Percentiles rank a stretch among this genome's conserved stretches.
Conservation (phyloP, 2,329 filamentous ascomycete species). For the Hypoxylon sp. region DNA sequence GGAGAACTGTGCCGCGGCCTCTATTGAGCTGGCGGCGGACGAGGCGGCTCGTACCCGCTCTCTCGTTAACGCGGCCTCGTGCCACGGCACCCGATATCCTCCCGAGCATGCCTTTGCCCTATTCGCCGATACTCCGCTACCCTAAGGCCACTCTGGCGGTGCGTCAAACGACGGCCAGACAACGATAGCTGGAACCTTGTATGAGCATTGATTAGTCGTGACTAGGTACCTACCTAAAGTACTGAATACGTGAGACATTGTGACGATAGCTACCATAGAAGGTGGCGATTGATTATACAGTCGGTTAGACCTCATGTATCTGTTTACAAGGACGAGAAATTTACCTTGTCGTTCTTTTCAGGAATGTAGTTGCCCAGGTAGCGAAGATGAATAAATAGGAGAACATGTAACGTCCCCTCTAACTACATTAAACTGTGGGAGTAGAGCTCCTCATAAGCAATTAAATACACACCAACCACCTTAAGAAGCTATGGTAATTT, state of each 20-base stretch:
- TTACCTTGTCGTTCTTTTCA: background rate
- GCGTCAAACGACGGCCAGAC: background rate
- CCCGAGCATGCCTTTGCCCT: conserved; percentile 28
- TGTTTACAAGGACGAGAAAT: background rate
- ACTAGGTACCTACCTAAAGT: too few relatives aligned
- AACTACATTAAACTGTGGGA: background rate
- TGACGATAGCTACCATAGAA: too few relatives aligned
- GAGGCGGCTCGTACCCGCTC: conserved; percentile 51
- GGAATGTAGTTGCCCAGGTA: background rate
- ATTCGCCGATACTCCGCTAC: conserved; percentile 40
- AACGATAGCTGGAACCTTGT: conserved; percentile 12
- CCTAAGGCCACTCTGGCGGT: conserved; percentile 12
- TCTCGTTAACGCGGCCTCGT: conserved; percentile 47
- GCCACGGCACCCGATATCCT: conserved; percentile 35
- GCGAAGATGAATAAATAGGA: background rate
- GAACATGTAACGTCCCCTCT: background rate
- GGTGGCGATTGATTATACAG: too few relatives aligned
- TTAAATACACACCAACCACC: background rate
- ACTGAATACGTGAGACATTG: background rate
- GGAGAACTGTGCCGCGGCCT: conserved; percentile 48
- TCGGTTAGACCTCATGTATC: background rate
- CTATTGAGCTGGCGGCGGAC: conserved; percentile 50
- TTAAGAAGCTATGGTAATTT: background rate
- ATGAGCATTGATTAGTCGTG: background rate
- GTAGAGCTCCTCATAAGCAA: background rate